Percentiles rank a stretch among this genome's conserved stretches.
These are phyloP conservation scores for Heracleum sosnowskyi DNA, from an alignment of 129 eudicot genomes.

Conservation along the genomic window DNA sequence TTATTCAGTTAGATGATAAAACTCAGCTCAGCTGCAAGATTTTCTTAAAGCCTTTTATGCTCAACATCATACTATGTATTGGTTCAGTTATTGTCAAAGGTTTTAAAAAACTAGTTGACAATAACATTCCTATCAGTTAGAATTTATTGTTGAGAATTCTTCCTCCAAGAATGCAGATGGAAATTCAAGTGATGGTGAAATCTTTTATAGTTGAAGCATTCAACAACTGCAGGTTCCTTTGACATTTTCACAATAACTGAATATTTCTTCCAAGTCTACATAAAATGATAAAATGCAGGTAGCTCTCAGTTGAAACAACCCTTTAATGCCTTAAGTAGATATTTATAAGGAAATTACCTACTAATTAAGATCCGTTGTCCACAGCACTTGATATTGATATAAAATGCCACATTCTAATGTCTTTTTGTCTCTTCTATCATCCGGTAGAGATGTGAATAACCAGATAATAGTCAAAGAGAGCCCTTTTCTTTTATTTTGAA, in stretches of 20 bases:
- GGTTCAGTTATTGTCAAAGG: neutral
- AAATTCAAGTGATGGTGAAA: neutral
- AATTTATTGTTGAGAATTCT: neutral
- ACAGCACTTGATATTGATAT: neutral
- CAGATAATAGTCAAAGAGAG: neutral
- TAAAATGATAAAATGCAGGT: neutral
- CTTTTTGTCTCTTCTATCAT: neutral
- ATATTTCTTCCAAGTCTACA: neutral
- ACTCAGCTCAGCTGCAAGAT: neutral
- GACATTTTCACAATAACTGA: neutral
- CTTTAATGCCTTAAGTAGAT: neutral
- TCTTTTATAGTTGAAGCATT: neutral
- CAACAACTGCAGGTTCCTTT: constrained; percentile 1
- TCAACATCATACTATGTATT: neutral
- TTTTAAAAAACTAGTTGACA: neutral
- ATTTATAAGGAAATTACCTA: neutral
- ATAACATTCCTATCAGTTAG: neutral
- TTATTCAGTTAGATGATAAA: neutral
- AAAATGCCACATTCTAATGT: neutral
- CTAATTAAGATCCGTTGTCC: constrained; percentile 1
- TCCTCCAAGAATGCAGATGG: neutral
- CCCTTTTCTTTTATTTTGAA: too few species aligned
- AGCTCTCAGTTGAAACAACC: neutral
- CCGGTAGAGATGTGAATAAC: neutral
- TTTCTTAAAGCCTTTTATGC: neutral